Base-by-base conservation (phyloP, 331 rosid species). In the Malus hybrid region DNA sequence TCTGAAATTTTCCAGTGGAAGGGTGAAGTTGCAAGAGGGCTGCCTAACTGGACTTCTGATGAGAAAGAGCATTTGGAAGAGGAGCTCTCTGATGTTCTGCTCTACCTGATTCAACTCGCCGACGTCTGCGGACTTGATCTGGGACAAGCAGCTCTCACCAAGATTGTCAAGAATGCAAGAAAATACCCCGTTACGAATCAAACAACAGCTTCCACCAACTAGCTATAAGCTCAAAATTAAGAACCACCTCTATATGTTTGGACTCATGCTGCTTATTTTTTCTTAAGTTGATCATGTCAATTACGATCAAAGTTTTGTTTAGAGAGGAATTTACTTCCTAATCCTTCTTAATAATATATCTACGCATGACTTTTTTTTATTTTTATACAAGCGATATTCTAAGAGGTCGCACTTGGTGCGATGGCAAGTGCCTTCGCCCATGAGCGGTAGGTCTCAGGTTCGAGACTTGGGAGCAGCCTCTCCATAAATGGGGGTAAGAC, bases 1-100 rank as follows among this genome's bases (percentile, higher is more conserved):
- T 91, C 91, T 11, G 97, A 91, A 90, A 91, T 91, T 33, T 91
- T 89, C 65, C 97, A 91, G 56, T 91, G 97, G 97, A 91, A 86
- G 75, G 97, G 97, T 30, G 97, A 91, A 81, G 97, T 91, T 20
- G 96, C 83, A 60, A 89, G 82, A 81, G 97, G 97, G 18, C 75
- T 91, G 12, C 97, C 97, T 4, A 79, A 91, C 68, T 91, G 97
- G 96, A 89, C 74, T 28, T 57, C 71, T 57, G 97, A 85, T 73
- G 97, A 91, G 24, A 91, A 85, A 73, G 93, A 89, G 29, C 96
- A 91, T 73, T 70, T 91, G 46, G 93, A 84, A 77, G 97, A 91
- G 73, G 97, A 91, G 79, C 84, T 91, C 50, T 91, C 96, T 1
- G 97, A 91, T 81, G 97, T 91, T 75, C 70, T 89, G 80, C 91